Evolutionary conservation across 345 rosid species (phyloP).

Genomic region (Linum lewisii): DNA sequence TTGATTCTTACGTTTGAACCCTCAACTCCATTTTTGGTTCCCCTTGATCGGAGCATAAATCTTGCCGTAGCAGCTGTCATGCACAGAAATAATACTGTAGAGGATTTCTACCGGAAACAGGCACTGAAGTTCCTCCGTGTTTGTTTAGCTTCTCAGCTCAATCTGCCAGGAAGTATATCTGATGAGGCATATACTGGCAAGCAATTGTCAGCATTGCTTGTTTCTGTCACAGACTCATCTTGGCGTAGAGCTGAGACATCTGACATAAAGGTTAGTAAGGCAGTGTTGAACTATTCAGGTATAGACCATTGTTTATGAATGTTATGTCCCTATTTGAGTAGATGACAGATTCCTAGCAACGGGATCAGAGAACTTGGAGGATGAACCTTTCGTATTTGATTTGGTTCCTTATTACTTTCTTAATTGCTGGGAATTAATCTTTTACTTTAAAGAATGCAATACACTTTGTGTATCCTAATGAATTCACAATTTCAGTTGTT

Average conservation of each 20-base stretch:
- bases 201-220: constrained; percentile 54
- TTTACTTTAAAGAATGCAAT: neutral
- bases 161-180: constrained; percentile 74
- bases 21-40: constrained; percentile 86
- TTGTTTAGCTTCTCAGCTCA: constrained; percentile 88
- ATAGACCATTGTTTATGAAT: neutral
- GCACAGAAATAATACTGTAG: constrained; percentile 53
- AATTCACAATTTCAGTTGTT: no score
- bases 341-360: neutral
- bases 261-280: constrained; percentile 63
- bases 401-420: neutral
- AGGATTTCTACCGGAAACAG: constrained; percentile 78
- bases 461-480: neutral
- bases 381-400: no score
- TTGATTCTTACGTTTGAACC: constrained; percentile 96
- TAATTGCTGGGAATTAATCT: neutral
- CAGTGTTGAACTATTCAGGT: neutral
- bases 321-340: no score
- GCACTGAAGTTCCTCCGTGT: constrained; percentile 81
- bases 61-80: constrained; percentile 89
- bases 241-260: constrained; percentile 66
- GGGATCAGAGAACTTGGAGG: no score
- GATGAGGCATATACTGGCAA: constrained; percentile 60
- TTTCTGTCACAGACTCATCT: constrained; percentile 59
- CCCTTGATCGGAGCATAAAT: constrained; percentile 84